phyloP scores from a whole-genome alignment of 352 stramenopile species.

The Pilasporangium apinafurcum region DNA sequence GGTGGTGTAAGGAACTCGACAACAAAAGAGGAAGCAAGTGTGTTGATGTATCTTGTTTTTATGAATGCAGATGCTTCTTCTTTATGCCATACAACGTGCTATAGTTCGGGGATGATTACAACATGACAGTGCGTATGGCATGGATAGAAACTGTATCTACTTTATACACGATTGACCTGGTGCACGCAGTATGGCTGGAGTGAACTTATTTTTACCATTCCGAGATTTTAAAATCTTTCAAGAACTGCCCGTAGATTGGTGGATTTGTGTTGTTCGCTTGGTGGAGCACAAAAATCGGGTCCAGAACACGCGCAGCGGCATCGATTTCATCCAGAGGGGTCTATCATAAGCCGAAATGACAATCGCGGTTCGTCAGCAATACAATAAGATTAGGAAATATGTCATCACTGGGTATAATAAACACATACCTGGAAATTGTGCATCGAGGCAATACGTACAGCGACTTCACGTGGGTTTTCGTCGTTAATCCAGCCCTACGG shows the following conservation, averaged over 20 bases:
- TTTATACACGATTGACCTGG: no score
- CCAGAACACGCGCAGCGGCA: slow-evolving; percentile 89
- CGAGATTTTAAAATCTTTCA: slow-evolving; percentile 71
- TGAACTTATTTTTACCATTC: slow-evolving; percentile 78
- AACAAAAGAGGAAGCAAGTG: no score
- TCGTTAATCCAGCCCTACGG: slow-evolving; percentile 94
- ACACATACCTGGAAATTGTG: slow-evolving; percentile 88
- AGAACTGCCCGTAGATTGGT: slow-evolving; percentile 57
- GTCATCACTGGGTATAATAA: neutral
- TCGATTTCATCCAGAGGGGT: slow-evolving; percentile 95
- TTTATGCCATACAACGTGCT: no score
- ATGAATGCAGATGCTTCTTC: no score
- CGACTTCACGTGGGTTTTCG: slow-evolving; percentile 92
- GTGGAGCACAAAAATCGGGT: slow-evolving; percentile 87
- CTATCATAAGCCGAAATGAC: no score
- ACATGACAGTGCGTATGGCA: no score
- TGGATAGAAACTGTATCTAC: no score
- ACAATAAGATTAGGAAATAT: neutral
- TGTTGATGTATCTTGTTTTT: no score
- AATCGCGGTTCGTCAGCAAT: no score
- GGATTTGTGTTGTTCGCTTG: slow-evolving; percentile 30
- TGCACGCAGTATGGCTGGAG: no score
- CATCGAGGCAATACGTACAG: slow-evolving; percentile 80
- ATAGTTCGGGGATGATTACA: no score
- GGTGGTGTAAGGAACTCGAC: no score